Conservation (phyloP, 1,284 basidiomycete species). For the Trichosporon coremiiforme region DNA sequence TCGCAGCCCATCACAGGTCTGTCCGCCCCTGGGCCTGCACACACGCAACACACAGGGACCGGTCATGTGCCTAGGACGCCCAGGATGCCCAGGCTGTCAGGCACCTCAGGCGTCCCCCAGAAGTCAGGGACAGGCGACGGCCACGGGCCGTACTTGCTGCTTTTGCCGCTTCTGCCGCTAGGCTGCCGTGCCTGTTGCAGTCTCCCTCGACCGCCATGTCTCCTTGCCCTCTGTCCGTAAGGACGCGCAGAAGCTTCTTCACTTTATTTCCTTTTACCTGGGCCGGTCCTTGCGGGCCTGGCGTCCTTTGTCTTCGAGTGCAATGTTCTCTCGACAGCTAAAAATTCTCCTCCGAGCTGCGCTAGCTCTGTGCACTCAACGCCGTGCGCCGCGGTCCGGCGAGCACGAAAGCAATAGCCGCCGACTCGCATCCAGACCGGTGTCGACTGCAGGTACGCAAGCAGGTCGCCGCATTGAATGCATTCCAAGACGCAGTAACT, state of each 20-base stretch:
- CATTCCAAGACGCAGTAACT: not conserved
- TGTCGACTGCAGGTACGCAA: not conserved
- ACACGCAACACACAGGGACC: not conserved
- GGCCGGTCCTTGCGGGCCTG: conserved; percentile 9
- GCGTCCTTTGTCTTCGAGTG: not conserved
- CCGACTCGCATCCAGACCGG: not conserved
- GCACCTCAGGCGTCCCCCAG: not conserved
- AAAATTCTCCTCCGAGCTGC: not conserved
- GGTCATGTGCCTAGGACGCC: not conserved
- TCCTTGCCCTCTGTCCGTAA: not conserved
- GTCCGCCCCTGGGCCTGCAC: not conserved
- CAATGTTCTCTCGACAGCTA: not conserved
- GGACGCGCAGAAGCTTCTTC: conserved; percentile 4
- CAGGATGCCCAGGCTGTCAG: conserved; percentile 5
- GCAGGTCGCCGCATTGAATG: not conserved
- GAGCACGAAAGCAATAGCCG: not conserved
- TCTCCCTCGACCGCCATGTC: not conserved
- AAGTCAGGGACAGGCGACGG: not conserved
- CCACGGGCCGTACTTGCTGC: conserved; percentile 11
- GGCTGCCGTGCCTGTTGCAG: conserved; percentile 2
- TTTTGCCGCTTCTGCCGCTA: conserved; percentile 2
- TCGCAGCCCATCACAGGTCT: not conserved
- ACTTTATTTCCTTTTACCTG: not conserved
- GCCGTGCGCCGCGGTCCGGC: not conserved
- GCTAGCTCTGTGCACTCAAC: not conserved